Base-by-base conservation (phyloP, 176 grass and related monocot genomes). In the Microstegium vimineum region DNA sequence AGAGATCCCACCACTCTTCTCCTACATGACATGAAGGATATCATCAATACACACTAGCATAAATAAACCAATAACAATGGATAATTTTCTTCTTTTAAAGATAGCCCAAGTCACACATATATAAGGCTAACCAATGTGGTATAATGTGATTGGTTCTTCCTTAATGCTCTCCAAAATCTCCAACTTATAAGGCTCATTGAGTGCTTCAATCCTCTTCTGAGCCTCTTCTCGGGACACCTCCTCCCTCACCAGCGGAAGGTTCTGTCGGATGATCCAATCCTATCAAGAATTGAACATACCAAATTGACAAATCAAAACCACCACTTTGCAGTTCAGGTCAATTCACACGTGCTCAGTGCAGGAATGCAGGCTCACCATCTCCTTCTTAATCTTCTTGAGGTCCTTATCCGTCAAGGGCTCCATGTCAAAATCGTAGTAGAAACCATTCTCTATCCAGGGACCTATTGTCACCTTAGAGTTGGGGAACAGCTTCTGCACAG, bases 1-100 rank as follows among this genome's bases (percentile, higher is more conserved):
- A 99, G 22, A 95, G 89, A 88, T 99, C 96, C 96, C 96, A 99
- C 96, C 96, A 99, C 82, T 99, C 96, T 85, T 99, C 92, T 73
- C 96, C 96, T 99, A 60, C 59, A 71, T 22, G 18, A 74, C 60
- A 54, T 2, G 69, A 14, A 4, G 26, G 32, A 87, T 32, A 36
- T 6, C 4, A 57, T 20, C 34, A 37, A 31, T 14, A 59, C 49
- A 57, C 6, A 3, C 16, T 37, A 56, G 6, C 78, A 79, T 33
- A 61, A 59, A 60, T 12, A 60, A 57, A 61, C 10, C 28, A 6
- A 37, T 2, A 8, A 0, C 5, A 35, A 34, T 0, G 22, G 59
- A 14, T 5, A 65, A 61, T 4, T 61, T 27, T 31, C 12, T 30
- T 62, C 5, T 28, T 28, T 30, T 16, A 31, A 30, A 30, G 11